phyloP scores from a whole-genome alignment of 1,284 basidiomycete genomes.

The Trametes pubescens region DNA sequence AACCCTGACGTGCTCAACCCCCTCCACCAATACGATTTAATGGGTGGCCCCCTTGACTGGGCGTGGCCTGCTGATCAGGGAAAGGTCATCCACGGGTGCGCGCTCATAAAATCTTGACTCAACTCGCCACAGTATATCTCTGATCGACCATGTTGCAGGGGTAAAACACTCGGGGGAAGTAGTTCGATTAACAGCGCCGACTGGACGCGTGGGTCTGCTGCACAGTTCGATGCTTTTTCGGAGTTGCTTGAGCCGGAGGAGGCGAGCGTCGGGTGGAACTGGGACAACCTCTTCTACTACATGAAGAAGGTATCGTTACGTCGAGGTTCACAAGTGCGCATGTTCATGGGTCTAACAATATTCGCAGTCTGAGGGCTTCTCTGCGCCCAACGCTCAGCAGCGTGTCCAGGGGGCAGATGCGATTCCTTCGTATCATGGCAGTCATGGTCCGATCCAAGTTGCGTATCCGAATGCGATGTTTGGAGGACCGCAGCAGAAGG shows the following conservation, averaged over 20 bases:
- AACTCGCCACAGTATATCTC: too few species aligned
- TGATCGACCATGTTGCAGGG: not conserved
- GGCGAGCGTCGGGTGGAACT: conserved; percentile 61
- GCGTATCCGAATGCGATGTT: conserved; percentile 60
- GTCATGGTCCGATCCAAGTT: conserved; percentile 61
- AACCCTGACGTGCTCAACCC: conserved; percentile 57
- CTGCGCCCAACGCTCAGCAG: conserved; percentile 58
- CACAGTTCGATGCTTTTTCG: conserved; percentile 67
- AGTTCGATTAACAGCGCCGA: conserved; percentile 67
- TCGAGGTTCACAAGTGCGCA: not conserved
- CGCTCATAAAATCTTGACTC: conserved; percentile 32
- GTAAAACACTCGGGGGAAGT: conserved; percentile 64
- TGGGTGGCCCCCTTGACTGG: conserved; percentile 57
- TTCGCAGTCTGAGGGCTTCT: conserved; percentile 59
- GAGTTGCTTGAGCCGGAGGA: conserved; percentile 57
- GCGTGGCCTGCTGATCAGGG: conserved; percentile 56
- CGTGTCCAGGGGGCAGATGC: conserved; percentile 56
- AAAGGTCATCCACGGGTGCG: conserved; percentile 54
- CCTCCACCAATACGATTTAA: conserved; percentile 52
- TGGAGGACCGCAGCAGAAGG: conserved; percentile 60
- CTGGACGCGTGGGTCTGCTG: conserved; percentile 62
- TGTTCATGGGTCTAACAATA: not conserved
- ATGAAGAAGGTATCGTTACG: conserved; percentile 40
- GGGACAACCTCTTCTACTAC: conserved; percentile 57
- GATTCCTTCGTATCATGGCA: conserved; percentile 58